Percentiles rank a stretch among this genome's conserved stretches.
Conservation (phyloP, 495 filamentous ascomycete species). For the Trichocladium uniseriatum region DNA sequence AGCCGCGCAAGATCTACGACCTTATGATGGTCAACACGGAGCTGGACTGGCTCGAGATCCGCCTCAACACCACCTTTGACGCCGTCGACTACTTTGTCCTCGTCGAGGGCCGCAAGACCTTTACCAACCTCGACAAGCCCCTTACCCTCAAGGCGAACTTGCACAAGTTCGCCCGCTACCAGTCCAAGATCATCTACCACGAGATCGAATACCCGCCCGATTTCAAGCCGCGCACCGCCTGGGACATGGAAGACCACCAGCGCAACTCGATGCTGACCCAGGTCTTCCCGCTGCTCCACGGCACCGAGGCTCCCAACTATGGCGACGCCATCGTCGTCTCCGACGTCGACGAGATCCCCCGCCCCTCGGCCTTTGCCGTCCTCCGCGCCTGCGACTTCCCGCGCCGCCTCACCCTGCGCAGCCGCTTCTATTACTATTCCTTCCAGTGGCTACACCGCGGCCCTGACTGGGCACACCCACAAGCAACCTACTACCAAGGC, state of each 20-base stretch:
- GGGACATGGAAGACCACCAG: constrained; percentile 43
- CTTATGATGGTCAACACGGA: constrained; percentile 47
- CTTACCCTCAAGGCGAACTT: constrained; percentile 36
- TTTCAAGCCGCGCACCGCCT: constrained; percentile 29
- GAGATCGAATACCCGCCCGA: constrained; percentile 36
- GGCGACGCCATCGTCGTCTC: constrained; percentile 40
- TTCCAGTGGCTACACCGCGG: constrained; percentile 47
- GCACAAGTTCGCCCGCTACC: constrained; percentile 31
- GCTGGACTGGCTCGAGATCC: constrained; percentile 50
- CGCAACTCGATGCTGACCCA: constrained; percentile 43
- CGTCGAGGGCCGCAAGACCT: constrained; percentile 42
- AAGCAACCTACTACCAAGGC: constrained; percentile 46
- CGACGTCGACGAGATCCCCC: constrained; percentile 47
- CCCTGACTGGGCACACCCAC: constrained; percentile 46
- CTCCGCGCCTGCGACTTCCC: constrained; percentile 44
- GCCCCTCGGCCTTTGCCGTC: constrained; percentile 34
- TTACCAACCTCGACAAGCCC: constrained; percentile 42
- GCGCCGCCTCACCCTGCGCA: constrained; percentile 42
- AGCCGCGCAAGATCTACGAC: constrained; percentile 44
- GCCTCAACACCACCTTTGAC: constrained; percentile 41
- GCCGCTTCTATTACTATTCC: constrained; percentile 47
- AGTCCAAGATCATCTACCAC: constrained; percentile 47
- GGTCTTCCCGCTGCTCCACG: constrained; percentile 36
- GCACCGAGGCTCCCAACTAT: constrained; percentile 18
- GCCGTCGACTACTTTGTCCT: constrained; percentile 51